These are phyloP conservation scores for Daldinia caldariorum DNA, from an alignment of 495 filamentous ascomycete species.

Conservation along the genomic window DNA sequence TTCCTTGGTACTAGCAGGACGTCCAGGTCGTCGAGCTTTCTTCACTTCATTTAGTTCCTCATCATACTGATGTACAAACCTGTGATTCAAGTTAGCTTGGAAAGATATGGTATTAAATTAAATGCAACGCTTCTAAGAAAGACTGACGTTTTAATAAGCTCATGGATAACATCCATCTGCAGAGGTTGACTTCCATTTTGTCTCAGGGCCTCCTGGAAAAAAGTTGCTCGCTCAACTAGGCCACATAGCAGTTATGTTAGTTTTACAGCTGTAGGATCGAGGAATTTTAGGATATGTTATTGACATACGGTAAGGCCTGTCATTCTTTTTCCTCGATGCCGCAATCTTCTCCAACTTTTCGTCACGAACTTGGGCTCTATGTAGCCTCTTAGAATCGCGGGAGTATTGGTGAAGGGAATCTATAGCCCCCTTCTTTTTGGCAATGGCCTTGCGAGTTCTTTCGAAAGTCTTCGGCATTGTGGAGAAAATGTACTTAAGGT, in stretches of 20 bases:
- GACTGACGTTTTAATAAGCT: conserved; percentile 69
- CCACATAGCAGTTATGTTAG: conserved; percentile 12
- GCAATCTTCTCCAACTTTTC: conserved; percentile 77
- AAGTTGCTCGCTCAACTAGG: conserved; percentile 75
- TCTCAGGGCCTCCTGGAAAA: conserved; percentile 70
- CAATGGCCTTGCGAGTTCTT: conserved; percentile 85
- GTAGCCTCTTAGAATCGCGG: conserved; percentile 77
- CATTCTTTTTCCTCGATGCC: conserved; percentile 68
- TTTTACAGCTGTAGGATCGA: not conserved
- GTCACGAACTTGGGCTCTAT: conserved; percentile 76
- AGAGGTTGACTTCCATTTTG: conserved; percentile 65
- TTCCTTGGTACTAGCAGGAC: conserved; percentile 80
- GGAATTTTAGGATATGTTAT: not conserved
- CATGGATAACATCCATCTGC: conserved; percentile 65
- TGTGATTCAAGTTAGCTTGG: conserved; percentile 44
- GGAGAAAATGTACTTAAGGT: conserved; percentile 11
- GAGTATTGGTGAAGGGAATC: conserved; percentile 83
- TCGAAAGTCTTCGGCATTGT: conserved; percentile 78
- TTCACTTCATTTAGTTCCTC: conserved; percentile 78
- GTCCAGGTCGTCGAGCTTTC: conserved; percentile 79
- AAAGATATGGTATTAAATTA: conserved; percentile 3
- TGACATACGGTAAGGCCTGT: conserved; percentile 71
- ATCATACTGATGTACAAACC: conserved; percentile 80
- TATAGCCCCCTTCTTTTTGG: conserved; percentile 76
- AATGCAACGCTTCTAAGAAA: not conserved